Conservation (phyloP, 2,329 filamentous ascomycete species). For the Capronia coronata region DNA sequence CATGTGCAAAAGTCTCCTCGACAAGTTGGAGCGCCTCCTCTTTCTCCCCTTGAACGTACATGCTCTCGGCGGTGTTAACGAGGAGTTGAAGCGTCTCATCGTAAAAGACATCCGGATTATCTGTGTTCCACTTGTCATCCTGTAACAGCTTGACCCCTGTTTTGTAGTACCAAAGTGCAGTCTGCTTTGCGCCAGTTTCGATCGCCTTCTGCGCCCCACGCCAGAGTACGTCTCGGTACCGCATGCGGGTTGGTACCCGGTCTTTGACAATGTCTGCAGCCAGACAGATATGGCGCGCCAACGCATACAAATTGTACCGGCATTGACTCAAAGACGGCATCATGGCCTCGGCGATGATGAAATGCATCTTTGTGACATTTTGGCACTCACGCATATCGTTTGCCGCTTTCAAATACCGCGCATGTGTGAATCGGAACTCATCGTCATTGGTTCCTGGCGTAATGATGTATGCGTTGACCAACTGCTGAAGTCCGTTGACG, state of each 20-base stretch:
- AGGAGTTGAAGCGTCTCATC: constrained; percentile 77
- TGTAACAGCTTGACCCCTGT: constrained; percentile 74
- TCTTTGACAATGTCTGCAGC: constrained; percentile 67
- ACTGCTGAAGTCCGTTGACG: constrained; percentile 71
- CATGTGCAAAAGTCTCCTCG: constrained; percentile 61
- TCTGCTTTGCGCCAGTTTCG: constrained; percentile 75
- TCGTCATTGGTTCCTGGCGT: constrained; percentile 78
- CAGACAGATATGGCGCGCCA: constrained; percentile 74
- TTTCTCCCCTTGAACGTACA: constrained; percentile 69
- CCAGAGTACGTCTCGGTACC: constrained; percentile 69
- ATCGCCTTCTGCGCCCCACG: constrained; percentile 71
- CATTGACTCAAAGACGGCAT: constrained; percentile 63
- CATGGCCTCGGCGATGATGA: constrained; percentile 74
- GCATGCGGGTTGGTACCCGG: constrained; percentile 53
- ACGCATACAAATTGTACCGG: constrained; percentile 60
- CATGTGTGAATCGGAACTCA: constrained; percentile 79
- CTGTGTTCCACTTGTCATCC: constrained; percentile 67
- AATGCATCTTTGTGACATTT: constrained; percentile 75
- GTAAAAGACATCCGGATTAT: constrained; percentile 66
- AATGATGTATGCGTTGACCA: constrained; percentile 73
- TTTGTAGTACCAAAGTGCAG: constrained; percentile 74
- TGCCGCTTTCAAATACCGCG: constrained; percentile 75
- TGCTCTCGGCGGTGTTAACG: constrained; percentile 73
- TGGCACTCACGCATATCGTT: constrained; percentile 60
- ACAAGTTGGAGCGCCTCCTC: constrained; percentile 63